phyloP scores from a whole-genome alignment of 1,139 yeast genomes.

The Saccharomyces pastorianus region DNA sequence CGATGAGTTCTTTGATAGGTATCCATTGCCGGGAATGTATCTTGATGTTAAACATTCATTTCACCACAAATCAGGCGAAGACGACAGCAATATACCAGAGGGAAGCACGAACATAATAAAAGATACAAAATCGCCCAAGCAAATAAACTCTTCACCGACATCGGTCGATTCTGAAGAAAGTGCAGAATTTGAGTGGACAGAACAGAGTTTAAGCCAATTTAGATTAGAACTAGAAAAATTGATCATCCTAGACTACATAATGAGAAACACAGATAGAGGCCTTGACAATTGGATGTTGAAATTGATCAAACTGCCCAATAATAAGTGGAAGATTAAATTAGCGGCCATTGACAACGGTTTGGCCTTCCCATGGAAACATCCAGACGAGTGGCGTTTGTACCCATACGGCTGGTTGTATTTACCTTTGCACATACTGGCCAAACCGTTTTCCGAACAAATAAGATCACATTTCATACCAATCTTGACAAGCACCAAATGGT shows the following conservation, averaged over 20 bases:
- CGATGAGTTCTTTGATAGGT: slow-evolving; percentile 45
- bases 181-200: slow-evolving; percentile 48
- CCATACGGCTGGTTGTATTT: slow-evolving; percentile 75
- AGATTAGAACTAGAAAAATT: slow-evolving; percentile 59
- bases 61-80: background rate
- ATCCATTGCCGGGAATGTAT: slow-evolving; percentile 47
- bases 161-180: slow-evolving; percentile 7
- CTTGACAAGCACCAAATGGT: slow-evolving; percentile 60
- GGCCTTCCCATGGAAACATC: slow-evolving; percentile 77
- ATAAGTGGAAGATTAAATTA: slow-evolving; percentile 45
- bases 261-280: slow-evolving; percentile 71
- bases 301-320: slow-evolving; percentile 19
- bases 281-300: slow-evolving; percentile 74
- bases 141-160: slow-evolving; percentile 5
- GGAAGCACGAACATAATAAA: background rate
- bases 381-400: slow-evolving; percentile 74
- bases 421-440: slow-evolving; percentile 57
- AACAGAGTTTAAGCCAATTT: slow-evolving; percentile 42
- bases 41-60: slow-evolving; percentile 4
- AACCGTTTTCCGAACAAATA: slow-evolving; percentile 54
- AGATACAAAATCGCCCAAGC: background rate
- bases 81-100: background rate
- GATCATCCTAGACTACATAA: slow-evolving; percentile 62
- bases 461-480: slow-evolving; percentile 52
- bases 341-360: slow-evolving; percentile 76